These are phyloP conservation scores for Polyporus arcularius DNA, from an alignment of 768 basidiomycete species.

Conservation along the genomic window DNA sequence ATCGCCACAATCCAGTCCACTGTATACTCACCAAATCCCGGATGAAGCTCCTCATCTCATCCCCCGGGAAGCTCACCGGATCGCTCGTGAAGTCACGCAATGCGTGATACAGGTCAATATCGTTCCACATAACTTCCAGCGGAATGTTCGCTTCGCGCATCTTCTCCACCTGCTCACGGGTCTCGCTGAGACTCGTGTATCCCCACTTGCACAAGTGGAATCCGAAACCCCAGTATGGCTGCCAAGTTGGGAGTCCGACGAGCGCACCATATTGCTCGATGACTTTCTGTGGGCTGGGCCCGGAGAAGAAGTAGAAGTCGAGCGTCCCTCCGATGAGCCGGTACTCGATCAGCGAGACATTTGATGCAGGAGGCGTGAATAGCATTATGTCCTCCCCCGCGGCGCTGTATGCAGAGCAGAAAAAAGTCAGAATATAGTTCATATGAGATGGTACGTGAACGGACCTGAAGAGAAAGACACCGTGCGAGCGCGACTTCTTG, in stretches of 20 bases:
- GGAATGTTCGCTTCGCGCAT: conserved; percentile 76
- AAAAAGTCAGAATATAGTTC: neutral
- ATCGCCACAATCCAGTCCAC: neutral
- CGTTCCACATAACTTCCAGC: conserved; percentile 81
- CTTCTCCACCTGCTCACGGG: conserved; percentile 50
- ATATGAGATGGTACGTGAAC: neutral
- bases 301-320: conserved; percentile 75
- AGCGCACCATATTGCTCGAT: conserved; percentile 68
- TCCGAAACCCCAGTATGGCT: conserved; percentile 75
- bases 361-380: conserved; percentile 53
- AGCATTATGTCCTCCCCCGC: conserved; percentile 75
- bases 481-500: conserved; percentile 61
- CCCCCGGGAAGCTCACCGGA: conserved; percentile 58
- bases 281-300: conserved; percentile 49
- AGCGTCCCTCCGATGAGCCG: conserved; percentile 72
- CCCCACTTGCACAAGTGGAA: conserved; percentile 74
- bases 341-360: conserved; percentile 67
- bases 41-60: conserved; percentile 56
- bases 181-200: conserved; percentile 54
- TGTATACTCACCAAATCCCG: conserved; percentile 48
- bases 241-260: conserved; percentile 68
- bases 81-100: conserved; percentile 69
- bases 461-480: conserved; percentile 72
- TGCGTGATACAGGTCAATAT: conserved; percentile 75
- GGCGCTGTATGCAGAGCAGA: conserved; percentile 41